Evolutionary conservation across 371 early-diverging fungal genomes (phyloP), one percentile per base, ranked within the genome.

Genomic region (Syncephalis fuscata): DNA sequence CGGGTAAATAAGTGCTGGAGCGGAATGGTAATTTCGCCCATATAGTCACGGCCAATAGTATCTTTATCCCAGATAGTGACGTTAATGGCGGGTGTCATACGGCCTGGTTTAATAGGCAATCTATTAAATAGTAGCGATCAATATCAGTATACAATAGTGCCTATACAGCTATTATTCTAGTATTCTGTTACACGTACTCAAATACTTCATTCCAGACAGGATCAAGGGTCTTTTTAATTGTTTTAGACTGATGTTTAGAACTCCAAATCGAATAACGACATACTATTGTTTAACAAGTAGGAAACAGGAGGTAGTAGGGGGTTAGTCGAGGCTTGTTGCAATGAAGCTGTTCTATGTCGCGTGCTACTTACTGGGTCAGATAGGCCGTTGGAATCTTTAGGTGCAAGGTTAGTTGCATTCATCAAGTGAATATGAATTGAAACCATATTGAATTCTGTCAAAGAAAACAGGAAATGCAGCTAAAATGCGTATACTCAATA

Each of bases 191-290:
- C 16, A 60, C 59, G 57, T 82, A 68, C 32, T 80, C 80, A 57
- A 81, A 81, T 45, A 68, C 59, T 5, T 63, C 70, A 47, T 82
- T 70, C 88, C 88, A 88, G 16, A 65, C 70, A 1, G 88, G 88
- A 49, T 78, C 71, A 43, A 87, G 58, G 10, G 67, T 76, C 48
- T 78, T 72, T 48, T 70, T 62, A 48, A 82, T 56, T 8, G 79
- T 73, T 20, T 72, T 63, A 20, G 88, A 83, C 4, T 46, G 48
- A 27, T 40, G 21, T 10, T 16, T 41, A 16, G 19, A 21, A 32
- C 47, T 47, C 42, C 43, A 27, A 52, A 32, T 4, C 27, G 11
- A 1, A 52, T 9, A 11, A 38, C 24, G 20, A 47, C 38, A 22
- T 47, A 52, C 32, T 32, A 32, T 32, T 32, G 32, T 7, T 7